These are phyloP conservation scores for Vanderwaltozyma verrucispora DNA, from an alignment of 805 yeast species.

Conservation along the genomic window DNA sequence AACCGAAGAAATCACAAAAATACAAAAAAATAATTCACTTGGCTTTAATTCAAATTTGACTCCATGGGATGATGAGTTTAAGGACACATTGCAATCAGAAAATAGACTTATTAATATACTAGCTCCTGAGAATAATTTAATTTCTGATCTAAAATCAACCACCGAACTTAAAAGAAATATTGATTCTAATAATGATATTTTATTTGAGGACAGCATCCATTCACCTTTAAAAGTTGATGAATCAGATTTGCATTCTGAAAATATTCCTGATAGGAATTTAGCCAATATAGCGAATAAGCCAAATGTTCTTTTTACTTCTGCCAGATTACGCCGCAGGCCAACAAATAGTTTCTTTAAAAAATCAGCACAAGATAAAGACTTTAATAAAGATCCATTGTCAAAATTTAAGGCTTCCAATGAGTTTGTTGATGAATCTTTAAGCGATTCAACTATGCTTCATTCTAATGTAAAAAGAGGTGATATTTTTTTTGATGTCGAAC, in stretches of 20 bases:
- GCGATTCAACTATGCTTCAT: slow-evolving; percentile 16
- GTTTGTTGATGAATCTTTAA: slow-evolving; percentile 20
- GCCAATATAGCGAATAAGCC: slow-evolving; percentile 24
- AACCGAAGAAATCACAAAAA: no score
- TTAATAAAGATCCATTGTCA: slow-evolving; percentile 1
- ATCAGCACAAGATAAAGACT: no score
- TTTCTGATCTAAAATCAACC: slow-evolving; percentile 36
- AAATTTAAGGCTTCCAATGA: neutral
- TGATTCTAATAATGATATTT: slow-evolving; percentile 22
- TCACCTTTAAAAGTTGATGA: slow-evolving; percentile 13
- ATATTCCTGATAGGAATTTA: slow-evolving; percentile 1
- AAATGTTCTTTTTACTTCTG: slow-evolving; percentile 36
- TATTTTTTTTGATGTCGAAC: slow-evolving; percentile 15
- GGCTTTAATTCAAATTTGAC: no score
- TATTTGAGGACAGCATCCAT: slow-evolving; percentile 24
- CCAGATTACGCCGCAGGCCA: slow-evolving; percentile 34
- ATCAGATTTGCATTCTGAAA: neutral
- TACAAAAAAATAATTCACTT: no score
- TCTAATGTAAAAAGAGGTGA: slow-evolving; percentile 1
- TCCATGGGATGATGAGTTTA: neutral
- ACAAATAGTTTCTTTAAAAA: slow-evolving; percentile 14
- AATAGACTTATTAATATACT: slow-evolving; percentile 7
- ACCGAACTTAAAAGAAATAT: slow-evolving; percentile 18
- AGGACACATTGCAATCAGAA: neutral
- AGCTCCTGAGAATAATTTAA: slow-evolving; percentile 27